Evolutionary conservation across 805 yeast species (phyloP), one percentile per base, ranked within the genome.

Genomic region (Candida montana): DNA sequence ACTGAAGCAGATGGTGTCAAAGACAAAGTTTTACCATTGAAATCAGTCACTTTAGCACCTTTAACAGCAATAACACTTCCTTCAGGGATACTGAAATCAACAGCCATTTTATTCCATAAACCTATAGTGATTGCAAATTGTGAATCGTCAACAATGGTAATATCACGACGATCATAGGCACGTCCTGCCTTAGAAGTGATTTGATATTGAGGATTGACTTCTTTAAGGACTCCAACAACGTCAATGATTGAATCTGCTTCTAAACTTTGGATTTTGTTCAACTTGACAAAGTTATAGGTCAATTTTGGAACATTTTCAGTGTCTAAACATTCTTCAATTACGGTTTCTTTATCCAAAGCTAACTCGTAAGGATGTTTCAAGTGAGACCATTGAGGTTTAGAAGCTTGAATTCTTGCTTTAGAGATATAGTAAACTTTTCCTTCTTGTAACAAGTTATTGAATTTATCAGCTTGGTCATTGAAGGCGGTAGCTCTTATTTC

Each of bases 401-500:
- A 83, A 45, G 82, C 77, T 53, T 77, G 83, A 48, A 93, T 79
- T 47, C 90, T 72, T 15, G 91, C 90, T 55, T 81, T 84, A 31
- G 91, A 77, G 26, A 93, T 72, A 54, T 82, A 87, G 59, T 88
- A 93, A 7, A 86, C 95, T 62, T 84, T 81, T 28, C 96, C 96
- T 58, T 89, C 98, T 61, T 85, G 85, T 38, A 93, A 65, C 24
- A 79, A 55, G 52, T 83, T 85, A 66, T 77, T 81, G 58, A 77
- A 83, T 58, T 77, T 79, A 45, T 85, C 95, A 11, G 91, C 96
- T 53, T 76, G 74, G 30, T 87, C 91, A 61, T 85, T 86, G 64
- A 93, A 93, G 2, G 93, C 96, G 3, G 98, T 89, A 10, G 96
- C 97, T 56, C 93, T 76, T 53, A 93, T 93, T 67, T 93, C 98